Evolutionary conservation across 2,329 filamentous ascomycete species (phyloP).

Genomic region (Arthrobotrys conoides): DNA sequence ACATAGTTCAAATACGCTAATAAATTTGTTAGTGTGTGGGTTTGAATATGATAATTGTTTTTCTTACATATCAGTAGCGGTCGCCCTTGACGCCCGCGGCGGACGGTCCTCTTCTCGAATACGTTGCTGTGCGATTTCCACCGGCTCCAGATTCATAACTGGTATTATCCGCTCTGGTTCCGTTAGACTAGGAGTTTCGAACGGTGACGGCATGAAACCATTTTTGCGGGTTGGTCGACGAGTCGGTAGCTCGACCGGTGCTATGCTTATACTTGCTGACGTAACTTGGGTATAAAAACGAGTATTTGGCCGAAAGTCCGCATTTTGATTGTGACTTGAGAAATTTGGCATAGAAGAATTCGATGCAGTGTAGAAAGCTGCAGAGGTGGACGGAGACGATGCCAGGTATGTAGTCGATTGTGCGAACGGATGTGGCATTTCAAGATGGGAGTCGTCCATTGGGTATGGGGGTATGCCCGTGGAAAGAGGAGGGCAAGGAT

Average conservation of each 20-base stretch:
- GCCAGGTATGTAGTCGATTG: slow-evolving; percentile 9
- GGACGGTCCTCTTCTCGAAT: slow-evolving; percentile 36
- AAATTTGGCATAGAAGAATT: slow-evolving; percentile 42
- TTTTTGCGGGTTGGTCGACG: slow-evolving; percentile 30
- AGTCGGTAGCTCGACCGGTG: slow-evolving; percentile 27
- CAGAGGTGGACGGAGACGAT: neutral
- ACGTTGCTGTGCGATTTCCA: slow-evolving; percentile 32
- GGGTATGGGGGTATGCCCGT: slow-evolving; percentile 29
- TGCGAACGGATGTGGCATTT: slow-evolving; percentile 46
- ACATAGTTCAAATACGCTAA: slow-evolving; percentile 53
- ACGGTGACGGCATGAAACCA: slow-evolving; percentile 23
- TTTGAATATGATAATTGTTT: neutral
- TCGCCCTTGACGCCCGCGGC: slow-evolving; percentile 40
- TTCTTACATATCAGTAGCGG: slow-evolving; percentile 51
- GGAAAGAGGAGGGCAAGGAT: slow-evolving; percentile 33
- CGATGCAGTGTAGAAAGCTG: slow-evolving; percentile 28
- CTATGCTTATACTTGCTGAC: slow-evolving; percentile 29
- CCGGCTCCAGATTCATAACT: slow-evolving; percentile 16
- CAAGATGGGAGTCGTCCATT: slow-evolving; percentile 29
- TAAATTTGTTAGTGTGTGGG: neutral
- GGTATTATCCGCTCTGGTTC: slow-evolving; percentile 16
- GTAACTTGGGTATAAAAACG: slow-evolving; percentile 22
- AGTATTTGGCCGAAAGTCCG: neutral
- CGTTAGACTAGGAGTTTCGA: slow-evolving; percentile 24
- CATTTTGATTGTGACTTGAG: slow-evolving; percentile 1